Conservation (phyloP, 176 grass and related monocot genomes). For the Coix lacrymajobi region DNA sequence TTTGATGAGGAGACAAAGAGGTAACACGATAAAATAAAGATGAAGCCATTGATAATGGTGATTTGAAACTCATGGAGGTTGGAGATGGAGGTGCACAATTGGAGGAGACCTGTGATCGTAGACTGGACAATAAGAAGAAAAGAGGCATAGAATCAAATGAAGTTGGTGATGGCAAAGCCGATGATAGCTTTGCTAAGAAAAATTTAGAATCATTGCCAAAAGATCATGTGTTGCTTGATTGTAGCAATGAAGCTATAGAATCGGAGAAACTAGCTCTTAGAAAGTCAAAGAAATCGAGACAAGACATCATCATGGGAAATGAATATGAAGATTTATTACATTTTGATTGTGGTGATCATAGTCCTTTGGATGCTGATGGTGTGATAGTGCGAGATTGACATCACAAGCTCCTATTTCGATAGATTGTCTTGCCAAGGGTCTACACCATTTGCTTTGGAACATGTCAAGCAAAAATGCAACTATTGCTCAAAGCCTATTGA, state of each 20-base stretch:
- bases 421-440: background rate
- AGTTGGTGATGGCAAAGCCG: background rate
- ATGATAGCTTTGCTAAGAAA: background rate
- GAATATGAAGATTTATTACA: background rate
- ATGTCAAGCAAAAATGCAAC: background rate
- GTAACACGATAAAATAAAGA: background rate
- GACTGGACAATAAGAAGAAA: background rate
- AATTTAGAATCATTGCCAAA: background rate
- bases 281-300: background rate
- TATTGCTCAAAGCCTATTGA: background rate
- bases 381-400: background rate
- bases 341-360: background rate
- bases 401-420: background rate
- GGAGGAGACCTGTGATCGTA: background rate
- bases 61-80: background rate
- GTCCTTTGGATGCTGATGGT: background rate
- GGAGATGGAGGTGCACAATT: background rate
- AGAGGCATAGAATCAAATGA: background rate
- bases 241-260: background rate
- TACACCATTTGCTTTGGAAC: background rate
- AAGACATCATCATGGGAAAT: background rate
- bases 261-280: background rate
- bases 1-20: background rate
- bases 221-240: background rate
- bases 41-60: background rate